These are phyloP conservation scores for Sphagnum magellanicum DNA, from an alignment of 228 moss, liverwort and hornwort genomes.

Conservation along the genomic window DNA sequence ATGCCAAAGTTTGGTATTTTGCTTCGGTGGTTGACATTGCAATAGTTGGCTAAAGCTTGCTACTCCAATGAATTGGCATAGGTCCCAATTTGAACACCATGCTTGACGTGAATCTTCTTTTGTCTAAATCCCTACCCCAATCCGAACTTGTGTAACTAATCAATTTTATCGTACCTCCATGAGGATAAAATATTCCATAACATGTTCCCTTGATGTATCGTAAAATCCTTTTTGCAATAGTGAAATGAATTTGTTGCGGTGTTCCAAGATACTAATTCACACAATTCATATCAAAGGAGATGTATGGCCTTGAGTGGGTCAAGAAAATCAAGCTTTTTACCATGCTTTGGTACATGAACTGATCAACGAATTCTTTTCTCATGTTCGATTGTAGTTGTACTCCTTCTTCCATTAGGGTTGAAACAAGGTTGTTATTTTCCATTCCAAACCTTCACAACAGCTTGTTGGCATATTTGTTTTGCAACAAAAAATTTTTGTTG, in stretches of 20 bases:
- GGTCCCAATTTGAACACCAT: not conserved
- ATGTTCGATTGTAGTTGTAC: too few species aligned
- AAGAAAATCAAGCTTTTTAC: too few species aligned
- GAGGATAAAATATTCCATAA: conserved; percentile 1
- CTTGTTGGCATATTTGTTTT: too few species aligned
- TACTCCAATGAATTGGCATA: not conserved
- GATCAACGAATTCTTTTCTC: too few species aligned
- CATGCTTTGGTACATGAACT: too few species aligned
- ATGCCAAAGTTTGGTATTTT: not conserved
- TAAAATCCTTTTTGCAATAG: not conserved
- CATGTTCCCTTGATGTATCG: not conserved
- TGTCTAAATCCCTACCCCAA: conserved; percentile 4
- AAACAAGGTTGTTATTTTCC: too few species aligned
- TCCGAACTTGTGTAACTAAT: not conserved
- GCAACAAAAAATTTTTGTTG: too few species aligned
- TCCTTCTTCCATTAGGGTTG: too few species aligned
- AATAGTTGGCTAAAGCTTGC: not conserved
- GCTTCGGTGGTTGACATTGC: not conserved
- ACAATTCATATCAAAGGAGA: too few species aligned
- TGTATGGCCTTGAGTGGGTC: too few species aligned
- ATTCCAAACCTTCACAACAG: too few species aligned
- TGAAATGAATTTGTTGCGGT: not conserved
- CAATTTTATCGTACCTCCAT: not conserved
- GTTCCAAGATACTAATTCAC: too few species aligned
- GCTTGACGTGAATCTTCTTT: not conserved